Evolutionary conservation across 345 rosid genomes (phyloP), one percentile per base, ranked within the genome.

Genomic region (Crucihimalaya himalaica): DNA sequence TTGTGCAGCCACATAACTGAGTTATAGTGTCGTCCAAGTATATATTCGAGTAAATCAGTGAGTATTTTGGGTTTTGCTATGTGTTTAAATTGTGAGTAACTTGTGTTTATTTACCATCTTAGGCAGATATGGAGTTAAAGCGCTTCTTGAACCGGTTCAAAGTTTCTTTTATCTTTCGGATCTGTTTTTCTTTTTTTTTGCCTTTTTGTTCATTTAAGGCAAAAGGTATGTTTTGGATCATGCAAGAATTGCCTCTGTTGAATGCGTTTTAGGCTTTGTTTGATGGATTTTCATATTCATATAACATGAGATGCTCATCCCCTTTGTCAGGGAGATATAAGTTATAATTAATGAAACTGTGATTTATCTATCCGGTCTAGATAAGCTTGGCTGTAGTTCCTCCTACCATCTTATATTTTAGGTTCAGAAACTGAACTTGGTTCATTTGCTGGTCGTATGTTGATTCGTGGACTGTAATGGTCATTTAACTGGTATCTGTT

Each of bases 401-500:
- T 37, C 14, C 40, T 11, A 3, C 40, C 40, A 37, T 37, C 40
- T 35, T 10, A 37, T 10, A 12, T 37, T 37, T 37, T 37, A 37
- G 40, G 14, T 3, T 10, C 14, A 37, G 14, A 37, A 37, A 37
- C 40, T 62, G 28, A 6, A 7, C 5, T 65, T 65, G 31, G 21
- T 5, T 42, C 15, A 35, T 48, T 47, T 19, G 20, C 21, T 67
- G n/a, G 47, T 71, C 47, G 48, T 18, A 14, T 20, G 46, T 50
- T 57, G 56, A 56, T 56, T 64, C 0, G 27, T 48, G 28, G 62
- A 48, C 11, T 77, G 47, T 67, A 29, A 11, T 59, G 45, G 28
- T 9, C 11, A 35, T 2, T 59, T 40, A 5, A 6, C 11, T 50
- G 58, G 28, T 58, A 58, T 64, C 5, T 29, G 5, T 63, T 43